Evolutionary conservation across 2,329 filamentous ascomycete genomes (phyloP).

Genomic region (Cladosporium sp.): DNA sequence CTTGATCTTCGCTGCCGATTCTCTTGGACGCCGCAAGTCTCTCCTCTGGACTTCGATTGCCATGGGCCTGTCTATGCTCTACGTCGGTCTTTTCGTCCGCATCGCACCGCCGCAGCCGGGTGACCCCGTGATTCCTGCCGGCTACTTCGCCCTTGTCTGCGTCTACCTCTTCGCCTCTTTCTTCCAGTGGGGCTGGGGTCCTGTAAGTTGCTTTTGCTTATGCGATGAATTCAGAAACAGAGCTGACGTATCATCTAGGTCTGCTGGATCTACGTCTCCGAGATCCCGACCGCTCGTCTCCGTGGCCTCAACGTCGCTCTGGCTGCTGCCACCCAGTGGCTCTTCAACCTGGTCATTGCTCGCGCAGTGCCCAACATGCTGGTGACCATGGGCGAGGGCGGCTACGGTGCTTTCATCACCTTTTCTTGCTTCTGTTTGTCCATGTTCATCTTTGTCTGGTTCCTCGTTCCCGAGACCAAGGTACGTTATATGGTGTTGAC

Average conservation of each 20-base stretch:
- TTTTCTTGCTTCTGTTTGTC: conserved; percentile 62
- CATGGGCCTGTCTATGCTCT: conserved; percentile 60
- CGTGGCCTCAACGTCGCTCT: conserved; percentile 65
- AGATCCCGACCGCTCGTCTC: conserved; percentile 65
- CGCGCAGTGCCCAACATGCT: conserved; percentile 66
- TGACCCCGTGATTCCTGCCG: conserved; percentile 56
- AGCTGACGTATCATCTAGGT: conserved; percentile 32
- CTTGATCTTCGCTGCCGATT: conserved; percentile 70
- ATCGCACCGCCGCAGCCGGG: conserved; percentile 55
- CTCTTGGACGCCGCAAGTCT: conserved; percentile 61
- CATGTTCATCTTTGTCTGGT: conserved; percentile 64
- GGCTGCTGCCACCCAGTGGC: conserved; percentile 59
- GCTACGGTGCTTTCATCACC: conserved; percentile 45
- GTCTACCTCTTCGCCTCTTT: conserved; percentile 69
- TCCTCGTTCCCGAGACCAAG: conserved; percentile 71
- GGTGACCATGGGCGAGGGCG: conserved; percentile 46
- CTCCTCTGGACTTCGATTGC: conserved; percentile 41
- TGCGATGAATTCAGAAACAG: neutral
- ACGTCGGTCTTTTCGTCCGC: conserved; percentile 68
- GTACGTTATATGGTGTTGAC: too few relatives aligned
- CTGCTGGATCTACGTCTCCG: conserved; percentile 68
- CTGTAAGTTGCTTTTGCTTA: conserved; percentile 23
- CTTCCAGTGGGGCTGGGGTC: conserved; percentile 65
- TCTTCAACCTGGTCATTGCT: conserved; percentile 72
- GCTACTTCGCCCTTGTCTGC: conserved; percentile 66